Evolutionary conservation across 2,329 filamentous ascomycete genomes (phyloP), one percentile per base, ranked within the genome.

Genomic region (Ophiosphaerella korrae): DNA sequence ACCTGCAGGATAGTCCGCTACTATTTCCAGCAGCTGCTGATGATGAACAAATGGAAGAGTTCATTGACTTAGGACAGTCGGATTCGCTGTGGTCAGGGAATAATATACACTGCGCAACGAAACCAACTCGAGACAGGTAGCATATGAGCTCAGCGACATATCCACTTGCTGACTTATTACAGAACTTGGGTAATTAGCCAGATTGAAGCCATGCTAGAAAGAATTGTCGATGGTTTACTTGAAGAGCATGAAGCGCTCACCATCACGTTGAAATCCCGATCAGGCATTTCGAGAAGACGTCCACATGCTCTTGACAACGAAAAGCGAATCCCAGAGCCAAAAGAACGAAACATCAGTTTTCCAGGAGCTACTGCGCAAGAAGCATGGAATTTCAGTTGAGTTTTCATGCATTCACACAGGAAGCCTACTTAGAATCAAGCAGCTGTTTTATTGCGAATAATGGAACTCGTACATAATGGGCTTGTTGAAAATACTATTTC

Each of bases 191-290:
- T 81, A 12, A 78, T 85, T 23, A 66, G 74, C 37, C 80, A 77
- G 47, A 83, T 88, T 36, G 84, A 87, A 62, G 70, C 74, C 5
- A 79, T 86, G 18, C 75, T 87, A 13, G 78, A 82, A 48, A 63
- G 63, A 0, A 78, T 86, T 42, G 57, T 80, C 7, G 79, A 84
- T 44, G 78, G 75, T 11, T 70, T 86, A n/a, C 68, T 85, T 7
- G 67, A 74, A n/a, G 72, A 77, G 38, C 71, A 72, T 38, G 71
- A 75, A 23, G 68, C 77, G 9, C 66, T 87, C 16, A 70, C 70
- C 1, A 80, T 87, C 42, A 77, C 76, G 0, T 65, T 86, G 45
- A 72, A 77, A 57, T 68, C 73, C 62, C 58, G 73, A 50, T 50
- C 62, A 38, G 40, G 52, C 16, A 45, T 63, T 2, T 63, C 57